These are phyloP conservation scores for Schizosaccharomyces octosporus DNA, from an alignment of 805 yeast species.

Conservation along the genomic window DNA sequence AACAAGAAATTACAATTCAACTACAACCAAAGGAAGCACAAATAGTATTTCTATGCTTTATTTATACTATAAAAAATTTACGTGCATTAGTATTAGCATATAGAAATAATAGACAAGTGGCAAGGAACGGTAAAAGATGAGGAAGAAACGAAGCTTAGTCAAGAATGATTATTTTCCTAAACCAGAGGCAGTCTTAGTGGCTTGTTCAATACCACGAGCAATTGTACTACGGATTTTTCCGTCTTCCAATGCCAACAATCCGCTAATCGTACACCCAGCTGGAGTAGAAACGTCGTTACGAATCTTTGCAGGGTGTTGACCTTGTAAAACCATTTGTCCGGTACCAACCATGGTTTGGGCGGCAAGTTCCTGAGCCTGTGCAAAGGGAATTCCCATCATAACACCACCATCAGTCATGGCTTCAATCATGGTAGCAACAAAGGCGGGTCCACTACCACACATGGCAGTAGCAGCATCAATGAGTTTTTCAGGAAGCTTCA, in stretches of 20 bases:
- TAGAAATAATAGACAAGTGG: background rate
- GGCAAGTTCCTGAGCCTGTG: conserved; percentile 62
- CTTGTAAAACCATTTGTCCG: conserved; percentile 63
- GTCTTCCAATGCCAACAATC: conserved; percentile 77
- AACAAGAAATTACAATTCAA: no score
- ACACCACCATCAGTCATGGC: conserved; percentile 85
- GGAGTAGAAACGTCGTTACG: conserved; percentile 85
- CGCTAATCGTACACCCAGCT: conserved; percentile 94
- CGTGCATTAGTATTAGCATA: background rate
- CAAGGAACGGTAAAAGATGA: background rate
- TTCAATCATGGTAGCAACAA: conserved; percentile 69
- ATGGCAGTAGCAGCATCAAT: conserved; percentile 92
- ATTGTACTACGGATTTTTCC: conserved; percentile 70
- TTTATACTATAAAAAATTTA: no score
- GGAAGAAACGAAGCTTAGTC: background rate
- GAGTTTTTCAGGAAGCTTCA: conserved; percentile 40
- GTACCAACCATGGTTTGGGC: conserved; percentile 78
- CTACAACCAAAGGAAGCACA: no score
- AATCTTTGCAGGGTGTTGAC: conserved; percentile 69
- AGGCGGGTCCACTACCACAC: conserved; percentile 94
- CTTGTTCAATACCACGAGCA: conserved; percentile 71
- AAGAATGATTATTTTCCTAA: conserved; percentile 4
- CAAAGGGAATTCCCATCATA: conserved; percentile 75
- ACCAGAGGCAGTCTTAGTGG: conserved; percentile 30
- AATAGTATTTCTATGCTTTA: no score